Evolutionary conservation across 371 early-diverging fungal species (phyloP).

Genomic region (Apophysomyces variabilis): DNA sequence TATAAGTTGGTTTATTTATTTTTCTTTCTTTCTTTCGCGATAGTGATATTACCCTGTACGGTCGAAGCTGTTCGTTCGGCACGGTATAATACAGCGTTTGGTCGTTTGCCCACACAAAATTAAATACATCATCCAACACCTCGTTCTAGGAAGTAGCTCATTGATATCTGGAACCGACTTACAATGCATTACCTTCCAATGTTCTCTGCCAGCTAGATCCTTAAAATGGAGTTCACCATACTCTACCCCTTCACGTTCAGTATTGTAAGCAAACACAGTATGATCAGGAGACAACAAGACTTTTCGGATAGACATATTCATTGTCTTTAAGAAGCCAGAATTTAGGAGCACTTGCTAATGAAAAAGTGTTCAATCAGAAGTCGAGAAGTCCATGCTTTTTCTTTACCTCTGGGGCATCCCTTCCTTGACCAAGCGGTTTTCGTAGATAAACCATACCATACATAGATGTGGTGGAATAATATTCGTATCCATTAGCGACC

Average conservation of each 20-base stretch:
- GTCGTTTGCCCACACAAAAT: slow-evolving; percentile 81
- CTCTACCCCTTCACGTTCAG: slow-evolving; percentile 65
- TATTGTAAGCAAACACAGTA: slow-evolving; percentile 63
- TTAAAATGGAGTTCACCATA: slow-evolving; percentile 68
- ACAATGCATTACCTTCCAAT: slow-evolving; percentile 46
- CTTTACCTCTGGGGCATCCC: slow-evolving; percentile 51
- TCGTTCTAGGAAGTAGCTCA: slow-evolving; percentile 42
- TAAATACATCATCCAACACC: slow-evolving; percentile 71
- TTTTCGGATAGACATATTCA: slow-evolving; percentile 61
- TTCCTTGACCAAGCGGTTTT: slow-evolving; percentile 46
- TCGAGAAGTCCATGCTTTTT: background rate
- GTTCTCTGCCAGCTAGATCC: slow-evolving; percentile 38
- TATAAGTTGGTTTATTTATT: background rate
- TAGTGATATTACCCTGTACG: slow-evolving; percentile 53
- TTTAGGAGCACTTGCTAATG: slow-evolving; percentile 61
- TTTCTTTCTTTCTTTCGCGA: no score
- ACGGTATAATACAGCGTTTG: slow-evolving; percentile 74
- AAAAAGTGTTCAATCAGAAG: background rate
- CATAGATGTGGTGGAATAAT: slow-evolving; percentile 61
- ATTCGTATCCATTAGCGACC: slow-evolving; percentile 61
- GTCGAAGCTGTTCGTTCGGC: slow-evolving; percentile 74
- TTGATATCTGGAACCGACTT: background rate
- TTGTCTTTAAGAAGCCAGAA: slow-evolving; percentile 56
- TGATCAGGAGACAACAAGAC: slow-evolving; percentile 65
- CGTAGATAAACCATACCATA: slow-evolving; percentile 66